Base-by-base conservation (phyloP, 2,329 filamentous ascomycete genomes). In the Akanthomyces uredinophilus region DNA sequence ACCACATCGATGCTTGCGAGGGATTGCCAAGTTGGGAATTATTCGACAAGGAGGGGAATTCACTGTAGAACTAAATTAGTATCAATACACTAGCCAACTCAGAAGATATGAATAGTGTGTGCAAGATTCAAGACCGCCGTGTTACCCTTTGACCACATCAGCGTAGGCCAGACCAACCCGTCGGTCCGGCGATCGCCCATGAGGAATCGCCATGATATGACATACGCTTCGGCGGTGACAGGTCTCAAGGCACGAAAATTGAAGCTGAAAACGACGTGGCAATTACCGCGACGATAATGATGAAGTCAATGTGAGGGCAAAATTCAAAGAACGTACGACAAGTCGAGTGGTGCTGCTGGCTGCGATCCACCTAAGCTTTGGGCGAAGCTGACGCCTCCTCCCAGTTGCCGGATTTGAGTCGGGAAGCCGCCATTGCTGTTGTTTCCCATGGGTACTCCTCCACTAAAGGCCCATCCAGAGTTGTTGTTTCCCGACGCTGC, bases 1-100 rank as follows among this genome's bases (percentile, higher is more conserved):
- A 79, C 84, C 84, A 87, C 73, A 86, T 77, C 5, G 82, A 82
- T 16, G 79, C 74, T 64, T 79, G 79, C 51, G 71, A 79, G 7
- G 78, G 72, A 63, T 73, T 81, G 32, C 80, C 74, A 49, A 85
- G 72, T 68, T 84, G 83, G 50, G 83, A 77, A 65, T 83, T 86
- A 68, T 84, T 86, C 57, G 85, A 87, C 67, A 89, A 73, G 24
- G 85, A 87, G 10, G 86, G 86, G 60, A 89, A 89, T 70, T 89
- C 86, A 64, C 86, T 89, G 64, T n/a, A n/a, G n/a, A 18, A 1
- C 11, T 13, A 4, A 24, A 22, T 47, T 41, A 57, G 55, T 8
- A 58, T 29, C 16, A n/a, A 51, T 27, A 20, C 7, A 32, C 7
- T 16, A 20, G 16, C 16, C 14, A 27, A 29, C 10, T 14, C 14